Conservation (phyloP, 2,329 filamentous ascomycete species). For the Aureobasidium zeae region DNA sequence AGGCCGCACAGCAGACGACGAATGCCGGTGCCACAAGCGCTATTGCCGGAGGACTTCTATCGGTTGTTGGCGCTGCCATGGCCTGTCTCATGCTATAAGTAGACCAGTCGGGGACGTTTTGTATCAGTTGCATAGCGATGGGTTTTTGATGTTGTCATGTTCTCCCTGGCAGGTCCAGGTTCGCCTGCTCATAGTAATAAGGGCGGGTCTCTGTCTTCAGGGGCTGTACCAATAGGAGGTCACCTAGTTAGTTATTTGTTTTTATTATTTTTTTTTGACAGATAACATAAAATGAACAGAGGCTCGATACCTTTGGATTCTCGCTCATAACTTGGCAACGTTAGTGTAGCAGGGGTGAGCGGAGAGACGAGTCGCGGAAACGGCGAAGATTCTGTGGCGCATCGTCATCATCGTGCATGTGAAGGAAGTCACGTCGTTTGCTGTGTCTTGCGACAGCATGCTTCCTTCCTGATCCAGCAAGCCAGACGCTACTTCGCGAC, state of each 20-base stretch:
- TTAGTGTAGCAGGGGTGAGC: neutral
- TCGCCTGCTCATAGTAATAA: conserved; percentile 4
- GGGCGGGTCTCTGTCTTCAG: neutral
- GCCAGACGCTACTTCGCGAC: neutral
- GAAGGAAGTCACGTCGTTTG: conserved; percentile 3
- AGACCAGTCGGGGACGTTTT: neutral
- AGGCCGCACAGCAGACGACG: conserved; percentile 3
- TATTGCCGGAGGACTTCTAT: conserved; percentile 1
- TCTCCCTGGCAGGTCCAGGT: conserved; percentile 11
- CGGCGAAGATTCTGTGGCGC: conserved; percentile 9
- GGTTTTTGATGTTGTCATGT: neutral
- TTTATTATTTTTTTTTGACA: conserved; percentile 3
- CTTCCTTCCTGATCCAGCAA: too few relatives aligned
- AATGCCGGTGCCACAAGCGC: conserved; percentile 1
- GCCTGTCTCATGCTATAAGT: conserved; percentile 9
- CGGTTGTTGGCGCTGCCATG: conserved; percentile 1
- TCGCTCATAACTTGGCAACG: neutral
- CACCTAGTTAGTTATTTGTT: too few relatives aligned
- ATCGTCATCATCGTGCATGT: conserved; percentile 13
- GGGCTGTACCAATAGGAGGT: conserved; percentile 3
- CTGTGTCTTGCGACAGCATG: neutral
- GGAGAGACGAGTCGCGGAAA: neutral
- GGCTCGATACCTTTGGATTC: neutral
- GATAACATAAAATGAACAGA: neutral
- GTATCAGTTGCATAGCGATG: conserved; percentile 9